Percentiles rank a stretch among this genome's conserved stretches.
Conservation (phyloP, 225 moss, liverwort and hornwort species). For the Antitrichia curtipendula region DNA sequence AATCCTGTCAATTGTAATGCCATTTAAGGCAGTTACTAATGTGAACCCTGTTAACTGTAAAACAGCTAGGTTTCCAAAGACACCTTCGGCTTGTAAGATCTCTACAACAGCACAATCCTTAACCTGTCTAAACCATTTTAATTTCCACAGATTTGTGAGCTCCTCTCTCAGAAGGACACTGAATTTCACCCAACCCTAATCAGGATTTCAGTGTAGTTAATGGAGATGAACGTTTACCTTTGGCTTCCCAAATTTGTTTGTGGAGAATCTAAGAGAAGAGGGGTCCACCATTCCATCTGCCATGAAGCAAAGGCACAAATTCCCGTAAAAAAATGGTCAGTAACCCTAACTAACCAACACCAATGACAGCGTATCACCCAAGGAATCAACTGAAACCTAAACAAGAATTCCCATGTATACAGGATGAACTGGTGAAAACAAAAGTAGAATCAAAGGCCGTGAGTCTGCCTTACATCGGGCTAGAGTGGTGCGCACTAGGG, state of each 20-base stretch:
- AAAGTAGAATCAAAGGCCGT: not conserved
- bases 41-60: not conserved
- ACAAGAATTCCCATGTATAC: not conserved
- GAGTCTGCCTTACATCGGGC: slow-evolving; percentile 60
- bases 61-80: not conserved
- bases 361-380: not conserved
- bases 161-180: not conserved
- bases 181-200: not conserved
- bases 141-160: not conserved
- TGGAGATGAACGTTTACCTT: slow-evolving; percentile 15
- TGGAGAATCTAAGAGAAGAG: slow-evolving; percentile 52
- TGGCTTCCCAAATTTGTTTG: slow-evolving; percentile 72
- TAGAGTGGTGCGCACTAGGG: slow-evolving; percentile 82
- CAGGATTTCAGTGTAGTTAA: not conserved
- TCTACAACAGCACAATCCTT: not conserved
- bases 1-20: not conserved
- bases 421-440: not conserved
- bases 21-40: not conserved
- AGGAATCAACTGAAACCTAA: not conserved
- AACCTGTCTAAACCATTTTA: not conserved
- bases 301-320: not conserved
- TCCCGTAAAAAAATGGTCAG: not conserved
- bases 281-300: slow-evolving; percentile 57
- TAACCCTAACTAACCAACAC: not conserved
- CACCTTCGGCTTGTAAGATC: not conserved